A percentile compares a stretch with the other conserved stretches of the same genome.
These are phyloP conservation scores for Geotrichum aggregatum DNA, from an alignment of 1,139 yeast genomes.

Conservation along the genomic window DNA sequence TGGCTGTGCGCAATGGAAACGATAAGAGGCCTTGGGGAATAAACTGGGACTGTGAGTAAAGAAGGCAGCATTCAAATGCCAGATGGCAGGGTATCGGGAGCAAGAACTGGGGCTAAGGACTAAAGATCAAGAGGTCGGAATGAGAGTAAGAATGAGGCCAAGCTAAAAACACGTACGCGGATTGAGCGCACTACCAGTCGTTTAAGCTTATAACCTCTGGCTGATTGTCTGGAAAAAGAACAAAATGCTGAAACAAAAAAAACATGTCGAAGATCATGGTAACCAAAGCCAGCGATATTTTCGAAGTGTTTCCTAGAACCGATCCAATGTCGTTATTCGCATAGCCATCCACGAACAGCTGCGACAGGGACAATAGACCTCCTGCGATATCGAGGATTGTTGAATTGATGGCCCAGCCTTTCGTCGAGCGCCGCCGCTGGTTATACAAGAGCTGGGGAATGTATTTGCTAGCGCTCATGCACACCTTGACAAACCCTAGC, in stretches of 20 bases:
- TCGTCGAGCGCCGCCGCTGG: slow-evolving; percentile 50
- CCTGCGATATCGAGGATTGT: slow-evolving; percentile 52
- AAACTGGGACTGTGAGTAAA: too few species aligned
- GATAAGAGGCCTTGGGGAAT: too few species aligned
- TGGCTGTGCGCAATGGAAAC: too few species aligned
- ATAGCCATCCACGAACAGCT: slow-evolving; percentile 45
- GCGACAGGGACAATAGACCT: slow-evolving; percentile 49
- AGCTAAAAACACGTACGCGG: too few species aligned
- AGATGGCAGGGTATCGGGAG: too few species aligned
- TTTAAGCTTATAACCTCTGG: slow-evolving; percentile 19
- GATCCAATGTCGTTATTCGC: slow-evolving; percentile 31
- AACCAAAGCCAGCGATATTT: slow-evolving; percentile 24
- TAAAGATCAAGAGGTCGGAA: background rate
- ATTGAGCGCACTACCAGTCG: too few species aligned
- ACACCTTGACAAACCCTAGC: slow-evolving; percentile 50
- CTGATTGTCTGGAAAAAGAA: slow-evolving; percentile 17
- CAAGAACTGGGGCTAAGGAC: too few species aligned
- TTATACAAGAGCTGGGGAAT: slow-evolving; percentile 59
- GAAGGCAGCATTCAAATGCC: too few species aligned
- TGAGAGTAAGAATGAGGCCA: too few species aligned
- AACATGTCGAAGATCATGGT: slow-evolving; percentile 36
- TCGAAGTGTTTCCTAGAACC: slow-evolving; percentile 11
- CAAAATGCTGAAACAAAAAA: slow-evolving; percentile 36
- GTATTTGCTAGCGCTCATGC: slow-evolving; percentile 55
- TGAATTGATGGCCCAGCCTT: slow-evolving; percentile 55